phyloP scores from a whole-genome alignment of 2,329 filamentous ascomycete species.

The Berkeleyomyces rouxiae region DNA sequence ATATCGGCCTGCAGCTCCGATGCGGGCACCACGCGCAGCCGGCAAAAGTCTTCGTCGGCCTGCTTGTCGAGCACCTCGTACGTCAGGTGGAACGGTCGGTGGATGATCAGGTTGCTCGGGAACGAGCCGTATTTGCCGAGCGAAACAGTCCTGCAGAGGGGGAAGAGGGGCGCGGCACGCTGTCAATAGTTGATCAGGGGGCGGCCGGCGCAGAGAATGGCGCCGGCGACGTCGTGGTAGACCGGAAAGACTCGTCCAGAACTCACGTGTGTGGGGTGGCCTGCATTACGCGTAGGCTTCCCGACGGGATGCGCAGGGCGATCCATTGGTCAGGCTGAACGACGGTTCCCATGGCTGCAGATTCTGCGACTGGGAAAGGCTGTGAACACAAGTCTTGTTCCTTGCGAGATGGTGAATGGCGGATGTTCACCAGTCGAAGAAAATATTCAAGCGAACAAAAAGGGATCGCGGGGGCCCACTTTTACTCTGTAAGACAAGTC shows the following conservation, averaged over 20 bases:
- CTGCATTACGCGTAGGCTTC: constrained; percentile 39
- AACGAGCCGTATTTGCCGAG: constrained; percentile 89
- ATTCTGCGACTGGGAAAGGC: not conserved
- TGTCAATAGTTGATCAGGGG: no score
- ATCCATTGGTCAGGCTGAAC: constrained; percentile 45
- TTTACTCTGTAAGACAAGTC: not conserved
- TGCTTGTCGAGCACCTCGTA: constrained; percentile 70
- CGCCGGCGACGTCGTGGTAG: constrained; percentile 6
- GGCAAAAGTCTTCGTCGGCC: constrained; percentile 45
- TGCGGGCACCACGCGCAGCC: constrained; percentile 62
- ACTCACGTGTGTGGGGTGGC: constrained; percentile 42
- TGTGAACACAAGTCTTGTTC: not conserved
- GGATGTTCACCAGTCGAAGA: not conserved
- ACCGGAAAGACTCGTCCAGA: not conserved
- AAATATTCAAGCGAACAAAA: constrained; percentile 1
- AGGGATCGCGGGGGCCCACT: not conserved
- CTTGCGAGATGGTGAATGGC: not conserved
- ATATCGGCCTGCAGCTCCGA: constrained; percentile 73
- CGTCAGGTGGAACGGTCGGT: constrained; percentile 80
- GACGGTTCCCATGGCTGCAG: constrained; percentile 24
- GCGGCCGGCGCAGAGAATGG: no score
- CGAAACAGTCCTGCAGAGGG: constrained; percentile 51
- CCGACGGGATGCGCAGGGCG: constrained; percentile 41
- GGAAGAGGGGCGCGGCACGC: not conserved
- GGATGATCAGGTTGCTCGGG: constrained; percentile 72